Evolutionary conservation across 2,329 filamentous ascomycete genomes (phyloP).

Genomic region (Cladobotryum mycophilum): DNA sequence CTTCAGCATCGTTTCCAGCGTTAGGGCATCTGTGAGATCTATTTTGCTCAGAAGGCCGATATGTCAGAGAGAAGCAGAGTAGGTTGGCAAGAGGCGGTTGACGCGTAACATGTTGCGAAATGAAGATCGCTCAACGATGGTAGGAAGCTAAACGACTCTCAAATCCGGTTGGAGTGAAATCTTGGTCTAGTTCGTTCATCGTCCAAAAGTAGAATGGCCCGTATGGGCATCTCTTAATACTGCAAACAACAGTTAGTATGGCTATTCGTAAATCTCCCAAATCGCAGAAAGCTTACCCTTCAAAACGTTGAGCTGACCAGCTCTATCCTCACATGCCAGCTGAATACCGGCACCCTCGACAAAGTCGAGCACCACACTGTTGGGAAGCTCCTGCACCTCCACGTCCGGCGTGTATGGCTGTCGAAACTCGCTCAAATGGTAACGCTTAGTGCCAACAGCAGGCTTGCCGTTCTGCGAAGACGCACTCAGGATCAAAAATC

Average conservation of each 20-base stretch:
- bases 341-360: conserved; percentile 56
- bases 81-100: too few species aligned
- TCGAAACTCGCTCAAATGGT: conserved; percentile 79
- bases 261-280: neutral
- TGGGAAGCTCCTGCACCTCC: conserved; percentile 85
- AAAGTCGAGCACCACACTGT: conserved; percentile 65
- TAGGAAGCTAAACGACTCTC: neutral
- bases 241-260: conserved; percentile 13
- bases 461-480: conserved; percentile 47
- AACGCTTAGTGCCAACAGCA: conserved; percentile 58
- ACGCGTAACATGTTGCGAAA: too few species aligned
- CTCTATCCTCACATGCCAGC: conserved; percentile 57
- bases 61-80: neutral
- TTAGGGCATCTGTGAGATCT: too few species aligned
- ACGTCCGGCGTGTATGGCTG: conserved; percentile 77
- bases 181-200: conserved; percentile 17
- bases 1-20: too few species aligned
- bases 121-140: neutral
- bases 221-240: conserved; percentile 32
- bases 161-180: neutral
- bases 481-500: conserved; percentile 72
- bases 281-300: conserved; percentile 38
- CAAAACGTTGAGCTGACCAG: conserved; percentile 50
- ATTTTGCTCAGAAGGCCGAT: neutral
- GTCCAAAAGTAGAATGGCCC: conserved; percentile 26